phyloP scores from a whole-genome alignment of 192 early-diverging fungal genomes.

The Dimargaris cristalligena region DNA sequence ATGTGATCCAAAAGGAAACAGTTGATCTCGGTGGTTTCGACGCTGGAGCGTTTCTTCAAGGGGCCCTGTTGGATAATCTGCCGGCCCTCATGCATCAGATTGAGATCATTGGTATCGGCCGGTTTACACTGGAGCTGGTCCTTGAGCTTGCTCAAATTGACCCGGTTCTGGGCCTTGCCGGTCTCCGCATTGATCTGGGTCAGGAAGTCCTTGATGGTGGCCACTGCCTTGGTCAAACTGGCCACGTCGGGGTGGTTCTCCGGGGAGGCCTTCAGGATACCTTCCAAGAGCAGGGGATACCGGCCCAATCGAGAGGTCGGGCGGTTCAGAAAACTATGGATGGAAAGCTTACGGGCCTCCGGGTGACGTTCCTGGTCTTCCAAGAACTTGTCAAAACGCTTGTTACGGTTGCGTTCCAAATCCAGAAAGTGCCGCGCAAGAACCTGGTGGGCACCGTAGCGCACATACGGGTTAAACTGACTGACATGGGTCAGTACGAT shows the following conservation, averaged over 20 bases:
- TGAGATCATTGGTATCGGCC: conserved; percentile 43
- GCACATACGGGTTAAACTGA: conserved; percentile 59
- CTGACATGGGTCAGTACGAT: conserved; percentile 56
- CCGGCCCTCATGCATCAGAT: conserved; percentile 49
- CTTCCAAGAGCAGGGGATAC: conserved; percentile 68
- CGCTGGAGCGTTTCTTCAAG: conserved; percentile 46
- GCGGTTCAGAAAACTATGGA: conserved; percentile 73
- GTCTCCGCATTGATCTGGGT: conserved; percentile 69
- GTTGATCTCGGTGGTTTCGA: conserved; percentile 46
- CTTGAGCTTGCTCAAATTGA: conserved; percentile 62
- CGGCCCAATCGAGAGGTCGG: conserved; percentile 78
- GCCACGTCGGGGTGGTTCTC: conserved; percentile 60
- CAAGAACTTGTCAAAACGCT: conserved; percentile 55
- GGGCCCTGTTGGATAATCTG: conserved; percentile 63
- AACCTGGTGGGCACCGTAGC: conserved; percentile 74
- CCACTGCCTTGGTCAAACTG: conserved; percentile 52
- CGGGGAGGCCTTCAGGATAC: conserved; percentile 69
- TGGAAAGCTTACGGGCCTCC: conserved; percentile 61
- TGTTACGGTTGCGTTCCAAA: conserved; percentile 51
- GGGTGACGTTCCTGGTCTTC: conserved; percentile 58
- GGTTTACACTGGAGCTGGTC: conserved; percentile 43
- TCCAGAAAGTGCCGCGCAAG: conserved; percentile 71
- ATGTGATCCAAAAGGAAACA: conserved; percentile 82
- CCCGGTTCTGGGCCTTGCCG: conserved; percentile 72
- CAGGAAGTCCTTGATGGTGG: conserved; percentile 55